Conservation (phyloP, 1,284 basidiomycete species). For the Erythrobasidium hasegawianum region DNA sequence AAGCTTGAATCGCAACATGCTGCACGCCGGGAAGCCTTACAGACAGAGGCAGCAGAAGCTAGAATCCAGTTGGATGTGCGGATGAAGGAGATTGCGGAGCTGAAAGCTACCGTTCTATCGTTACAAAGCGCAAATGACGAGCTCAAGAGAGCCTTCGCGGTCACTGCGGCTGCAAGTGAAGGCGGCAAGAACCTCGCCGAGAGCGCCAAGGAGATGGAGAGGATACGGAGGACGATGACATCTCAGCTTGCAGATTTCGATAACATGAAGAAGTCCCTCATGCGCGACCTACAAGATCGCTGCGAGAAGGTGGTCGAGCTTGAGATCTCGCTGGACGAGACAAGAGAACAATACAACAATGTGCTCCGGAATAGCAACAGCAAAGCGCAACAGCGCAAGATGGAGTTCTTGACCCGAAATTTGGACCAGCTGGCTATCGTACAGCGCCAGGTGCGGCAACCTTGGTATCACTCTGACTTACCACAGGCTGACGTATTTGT, state of each 20-base stretch:
- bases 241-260: slow-evolving; percentile 97
- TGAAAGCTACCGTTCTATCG: slow-evolving; percentile 83
- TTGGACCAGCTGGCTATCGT: slow-evolving; percentile 91
- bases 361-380: slow-evolving; percentile 96
- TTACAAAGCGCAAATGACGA: slow-evolving; percentile 97
- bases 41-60: slow-evolving; percentile 80
- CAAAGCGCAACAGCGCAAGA: slow-evolving; percentile 98
- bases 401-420: slow-evolving; percentile 97
- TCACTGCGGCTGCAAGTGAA: slow-evolving; percentile 91
- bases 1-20: slow-evolving; percentile 93
- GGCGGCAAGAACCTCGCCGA: slow-evolving; percentile 94
- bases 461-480: slow-evolving; percentile 8
- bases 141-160: slow-evolving; percentile 94
- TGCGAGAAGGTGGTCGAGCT: slow-evolving; percentile 99
- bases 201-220: slow-evolving; percentile 93
- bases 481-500: neutral
- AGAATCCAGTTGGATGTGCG: slow-evolving; percentile 87
- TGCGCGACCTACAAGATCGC: slow-evolving; percentile 97
- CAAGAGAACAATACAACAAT: slow-evolving; percentile 98
- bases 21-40: slow-evolving; percentile 82
- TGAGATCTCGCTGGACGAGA: slow-evolving; percentile 97
- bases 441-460: slow-evolving; percentile 77
- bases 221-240: slow-evolving; percentile 93
- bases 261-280: slow-evolving; percentile 95
- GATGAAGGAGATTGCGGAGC: slow-evolving; percentile 74